Percentiles rank a stretch among this genome's conserved stretches.
phyloP scores from a whole-genome alignment of 1,284 basidiomycete genomes.

The Lentinula novae-zelandiae region DNA sequence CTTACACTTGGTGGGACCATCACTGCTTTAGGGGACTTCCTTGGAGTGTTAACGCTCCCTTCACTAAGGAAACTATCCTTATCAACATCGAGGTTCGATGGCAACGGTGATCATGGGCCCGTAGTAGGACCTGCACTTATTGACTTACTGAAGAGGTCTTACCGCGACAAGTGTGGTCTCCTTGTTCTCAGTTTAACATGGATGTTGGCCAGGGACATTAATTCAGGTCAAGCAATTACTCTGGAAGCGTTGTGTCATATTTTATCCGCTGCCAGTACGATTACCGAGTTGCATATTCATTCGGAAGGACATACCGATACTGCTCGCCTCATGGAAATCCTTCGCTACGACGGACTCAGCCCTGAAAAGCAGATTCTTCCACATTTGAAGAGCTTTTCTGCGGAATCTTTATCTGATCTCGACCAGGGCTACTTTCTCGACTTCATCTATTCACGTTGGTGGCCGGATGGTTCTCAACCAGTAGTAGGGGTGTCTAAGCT shows the following conservation, averaged over 20 bases:
- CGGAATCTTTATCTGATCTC: too few relatives aligned
- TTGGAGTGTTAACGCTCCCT: neutral
- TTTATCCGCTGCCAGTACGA: neutral
- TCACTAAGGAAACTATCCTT: neutral
- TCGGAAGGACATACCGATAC: neutral
- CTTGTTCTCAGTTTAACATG: too few relatives aligned
- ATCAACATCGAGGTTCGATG: neutral
- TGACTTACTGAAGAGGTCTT: neutral
- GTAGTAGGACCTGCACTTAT: neutral
- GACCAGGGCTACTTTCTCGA: neutral
- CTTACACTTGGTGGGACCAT: neutral
- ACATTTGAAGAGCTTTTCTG: neutral
- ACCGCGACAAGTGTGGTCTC: neutral
- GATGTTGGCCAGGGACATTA: too few relatives aligned
- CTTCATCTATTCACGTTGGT: neutral
- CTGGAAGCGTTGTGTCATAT: neutral
- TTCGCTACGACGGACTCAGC: neutral
- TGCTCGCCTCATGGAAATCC: neutral
- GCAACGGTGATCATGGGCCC: neutral
- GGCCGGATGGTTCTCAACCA: too few relatives aligned
- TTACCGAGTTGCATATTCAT: neutral
- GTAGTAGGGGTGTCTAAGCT: too few relatives aligned
- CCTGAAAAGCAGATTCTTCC: neutral
- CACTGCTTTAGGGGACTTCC: neutral
- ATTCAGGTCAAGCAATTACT: too few relatives aligned